phyloP scores from a whole-genome alignment of 208 protist species.

The Wallacemonas sp. region DNA sequence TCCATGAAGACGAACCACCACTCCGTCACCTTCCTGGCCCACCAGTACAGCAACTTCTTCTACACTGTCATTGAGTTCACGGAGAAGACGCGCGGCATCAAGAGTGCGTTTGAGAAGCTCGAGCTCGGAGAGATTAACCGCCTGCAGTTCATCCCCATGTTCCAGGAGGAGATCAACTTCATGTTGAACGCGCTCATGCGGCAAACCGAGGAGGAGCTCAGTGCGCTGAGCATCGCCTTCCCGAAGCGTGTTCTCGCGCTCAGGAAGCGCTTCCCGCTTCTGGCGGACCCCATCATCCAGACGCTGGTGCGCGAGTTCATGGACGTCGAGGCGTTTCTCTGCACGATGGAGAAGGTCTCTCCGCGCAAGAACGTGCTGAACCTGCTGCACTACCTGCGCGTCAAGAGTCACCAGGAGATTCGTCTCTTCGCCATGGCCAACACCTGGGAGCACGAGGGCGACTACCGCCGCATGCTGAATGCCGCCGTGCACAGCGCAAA shows the following conservation, averaged over 20 bases:
- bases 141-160: slow-evolving; percentile 57
- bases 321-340: slow-evolving; percentile 71
- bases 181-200: slow-evolving; percentile 62
- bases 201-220: slow-evolving; percentile 65
- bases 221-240: slow-evolving; percentile 52
- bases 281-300: slow-evolving; percentile 67
- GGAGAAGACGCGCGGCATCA: slow-evolving; percentile 46
- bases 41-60: slow-evolving; percentile 77
- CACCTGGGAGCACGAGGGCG: slow-evolving; percentile 75
- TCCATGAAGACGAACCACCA: slow-evolving; percentile 29
- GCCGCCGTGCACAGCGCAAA: slow-evolving; percentile 30
- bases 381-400: slow-evolving; percentile 73
- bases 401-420: slow-evolving; percentile 80
- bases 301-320: slow-evolving; percentile 59
- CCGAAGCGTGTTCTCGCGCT: slow-evolving; percentile 49
- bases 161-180: slow-evolving; percentile 54
- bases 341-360: slow-evolving; percentile 72
- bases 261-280: slow-evolving; percentile 60
- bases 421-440: slow-evolving; percentile 74
- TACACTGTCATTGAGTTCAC: slow-evolving; percentile 68
- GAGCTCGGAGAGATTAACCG: slow-evolving; percentile 78
- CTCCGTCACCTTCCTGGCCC: slow-evolving; percentile 50
- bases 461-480: slow-evolving; percentile 72
- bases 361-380: slow-evolving; percentile 83
- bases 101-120: slow-evolving; percentile 60